Conservation (phyloP, 2,329 filamentous ascomycete genomes). For the Proliferodiscus dingleyae region DNA sequence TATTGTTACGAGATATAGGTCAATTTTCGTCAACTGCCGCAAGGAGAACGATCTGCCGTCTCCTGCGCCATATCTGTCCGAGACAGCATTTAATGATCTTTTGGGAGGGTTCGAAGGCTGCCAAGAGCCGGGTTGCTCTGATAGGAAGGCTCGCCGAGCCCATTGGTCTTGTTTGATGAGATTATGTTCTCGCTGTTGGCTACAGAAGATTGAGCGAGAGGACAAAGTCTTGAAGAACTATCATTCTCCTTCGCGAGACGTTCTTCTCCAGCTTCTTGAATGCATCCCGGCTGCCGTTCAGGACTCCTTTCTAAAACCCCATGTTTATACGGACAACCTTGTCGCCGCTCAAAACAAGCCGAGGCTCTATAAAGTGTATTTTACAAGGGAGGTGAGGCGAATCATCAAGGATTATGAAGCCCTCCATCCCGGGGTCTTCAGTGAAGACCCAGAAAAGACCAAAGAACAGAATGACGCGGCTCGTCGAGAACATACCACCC, state of each 20-base stretch:
- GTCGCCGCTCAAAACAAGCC: conserved; percentile 17
- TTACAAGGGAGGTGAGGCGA: conserved; percentile 21
- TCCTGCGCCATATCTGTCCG: conserved; percentile 17
- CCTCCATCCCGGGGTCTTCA: conserved; percentile 21
- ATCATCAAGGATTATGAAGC: conserved; percentile 27
- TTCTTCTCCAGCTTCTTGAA: conserved; percentile 18
- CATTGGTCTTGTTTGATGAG: conserved; percentile 31
- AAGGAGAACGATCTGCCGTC: conserved; percentile 28
- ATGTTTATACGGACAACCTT: conserved; percentile 25
- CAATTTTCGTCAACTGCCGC: conserved; percentile 28
- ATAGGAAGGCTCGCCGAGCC: conserved; percentile 24
- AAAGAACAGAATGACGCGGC: conserved; percentile 22
- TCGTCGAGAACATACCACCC: conserved; percentile 17
- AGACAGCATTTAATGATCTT: conserved; percentile 27
- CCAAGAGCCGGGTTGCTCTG: conserved; percentile 19
- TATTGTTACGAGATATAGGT: conserved; percentile 21
- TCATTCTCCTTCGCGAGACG: not conserved
- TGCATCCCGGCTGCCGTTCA: conserved; percentile 30
- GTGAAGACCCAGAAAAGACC: conserved; percentile 23
- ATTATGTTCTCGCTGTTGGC: conserved; percentile 29
- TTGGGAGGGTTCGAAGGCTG: conserved; percentile 28
- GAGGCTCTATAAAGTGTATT: conserved; percentile 28
- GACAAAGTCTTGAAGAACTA: conserved; percentile 26
- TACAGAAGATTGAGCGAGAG: conserved; percentile 26
- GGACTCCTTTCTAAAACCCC: conserved; percentile 30